A percentile compares a stretch with the other conserved stretches of the same genome.
phyloP scores from a whole-genome alignment of 23 red algal genomes.

The Gracilariopsis chorda region DNA sequence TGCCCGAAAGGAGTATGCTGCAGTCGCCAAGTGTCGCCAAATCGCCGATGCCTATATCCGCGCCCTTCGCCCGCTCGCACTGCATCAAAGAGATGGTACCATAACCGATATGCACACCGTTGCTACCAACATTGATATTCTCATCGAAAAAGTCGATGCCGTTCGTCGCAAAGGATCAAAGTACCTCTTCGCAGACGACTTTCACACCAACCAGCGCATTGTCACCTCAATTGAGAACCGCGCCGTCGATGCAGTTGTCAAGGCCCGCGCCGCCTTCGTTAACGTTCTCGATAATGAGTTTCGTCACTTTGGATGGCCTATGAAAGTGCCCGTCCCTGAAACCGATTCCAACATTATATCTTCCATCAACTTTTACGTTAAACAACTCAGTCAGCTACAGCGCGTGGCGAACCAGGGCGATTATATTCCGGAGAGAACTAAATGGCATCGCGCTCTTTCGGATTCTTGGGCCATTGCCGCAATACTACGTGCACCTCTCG shows the following conservation, averaged over 20 bases:
- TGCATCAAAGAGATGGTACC: constrained; percentile 37
- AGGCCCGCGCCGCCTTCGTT: constrained; percentile 72
- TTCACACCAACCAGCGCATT: constrained; percentile 31
- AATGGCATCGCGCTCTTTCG: constrained; percentile 50
- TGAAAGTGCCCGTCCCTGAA: constrained; percentile 38
- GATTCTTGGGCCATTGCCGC: constrained; percentile 69
- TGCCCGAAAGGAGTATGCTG: constrained; percentile 4
- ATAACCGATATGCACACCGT: constrained; percentile 36
- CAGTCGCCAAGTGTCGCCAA: constrained; percentile 34
- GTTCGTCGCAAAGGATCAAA: constrained; percentile 38
- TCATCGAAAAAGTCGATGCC: constrained; percentile 42
- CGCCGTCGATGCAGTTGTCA: constrained; percentile 64
- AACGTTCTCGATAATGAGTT: constrained; percentile 75
- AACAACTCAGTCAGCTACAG: constrained; percentile 53
- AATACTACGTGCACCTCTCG: constrained; percentile 65
- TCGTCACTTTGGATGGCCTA: constrained; percentile 69
- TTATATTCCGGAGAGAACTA: constrained; percentile 28
- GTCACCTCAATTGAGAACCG: constrained; percentile 52
- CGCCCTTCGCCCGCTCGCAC: constrained; percentile 6
- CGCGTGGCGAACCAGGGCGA: constrained; percentile 33
- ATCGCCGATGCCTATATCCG: constrained; percentile 52
- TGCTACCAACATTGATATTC: constrained; percentile 18
- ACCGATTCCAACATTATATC: constrained; percentile 32
- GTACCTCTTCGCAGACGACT: constrained; percentile 32
- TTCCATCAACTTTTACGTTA: constrained; percentile 47